Evolutionary conservation across 495 filamentous ascomycete genomes (phyloP), one percentile per base, ranked within the genome.

Genomic region (Lasiosphaeria miniovina): DNA sequence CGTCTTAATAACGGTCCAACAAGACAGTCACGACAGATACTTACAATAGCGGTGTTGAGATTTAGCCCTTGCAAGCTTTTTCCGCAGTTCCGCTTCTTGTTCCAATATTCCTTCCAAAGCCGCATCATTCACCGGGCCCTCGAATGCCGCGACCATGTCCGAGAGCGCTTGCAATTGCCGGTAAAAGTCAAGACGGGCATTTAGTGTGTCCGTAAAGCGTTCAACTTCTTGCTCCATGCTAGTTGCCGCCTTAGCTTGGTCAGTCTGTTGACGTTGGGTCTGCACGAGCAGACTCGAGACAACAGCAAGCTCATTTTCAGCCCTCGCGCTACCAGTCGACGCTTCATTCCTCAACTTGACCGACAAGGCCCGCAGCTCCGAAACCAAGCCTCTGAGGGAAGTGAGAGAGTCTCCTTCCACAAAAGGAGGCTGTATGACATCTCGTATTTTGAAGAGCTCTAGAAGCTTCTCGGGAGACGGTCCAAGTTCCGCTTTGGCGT

Each of bases 91-190:
- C 6, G 81, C 67, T 68, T 90, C 85, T 33, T 79, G 72, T 36
- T 71, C 64, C 6, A 52, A 14, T 0, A 62, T 41, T 7, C 49
- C 15, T 3, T 62, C 9, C 51, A 82, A 62, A 0, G 66, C 65
- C 3, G 53, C 54, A 35, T 79, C 35, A 46, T 66, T 24, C 61
- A 65, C 49, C 61, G 70, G 40, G 71, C 71, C 65, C 82, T 90
- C 86, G 48, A 88, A 88, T 7, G 88, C 87, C 8, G 81, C 83
- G 0, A 96, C 90, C 31, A 82, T 91, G 71, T 96, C 92, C 0
- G 93, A 97, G 38, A 97, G 84, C 15, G 83, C 80, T 68, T 97
- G 93, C 17, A 98, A 75, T 64, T 96, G 93, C 0, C 88, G 84
- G 70, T 96, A 96, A 61, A 88, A 97, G 43, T 93, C 90, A 6